Evolutionary conservation across 2,329 filamentous ascomycete genomes (phyloP).

Genomic region (Cladophialophora carrionii): DNA sequence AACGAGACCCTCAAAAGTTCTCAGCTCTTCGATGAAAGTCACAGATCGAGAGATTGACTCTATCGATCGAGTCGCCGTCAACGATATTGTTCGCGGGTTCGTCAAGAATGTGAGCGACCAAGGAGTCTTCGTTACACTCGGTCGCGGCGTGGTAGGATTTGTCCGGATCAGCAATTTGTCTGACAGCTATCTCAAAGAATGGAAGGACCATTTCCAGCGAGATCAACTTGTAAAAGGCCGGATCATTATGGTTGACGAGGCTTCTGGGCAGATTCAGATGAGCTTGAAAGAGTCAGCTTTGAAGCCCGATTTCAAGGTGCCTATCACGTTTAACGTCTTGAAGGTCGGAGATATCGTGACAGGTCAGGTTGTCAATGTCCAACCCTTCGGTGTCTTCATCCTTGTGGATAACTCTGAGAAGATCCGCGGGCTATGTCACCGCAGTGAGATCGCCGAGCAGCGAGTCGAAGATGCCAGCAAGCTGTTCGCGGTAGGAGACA

Average conservation of each 20-base stretch:
- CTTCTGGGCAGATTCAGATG: conserved; percentile 75
- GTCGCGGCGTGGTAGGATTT: conserved; percentile 77
- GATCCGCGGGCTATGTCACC: conserved; percentile 90
- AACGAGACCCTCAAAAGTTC: conserved; percentile 79
- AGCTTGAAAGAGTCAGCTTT: conserved; percentile 84
- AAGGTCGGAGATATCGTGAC: conserved; percentile 79
- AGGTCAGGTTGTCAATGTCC: conserved; percentile 88
- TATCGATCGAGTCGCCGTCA: conserved; percentile 70
- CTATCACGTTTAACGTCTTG: conserved; percentile 74
- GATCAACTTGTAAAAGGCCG: conserved; percentile 91
- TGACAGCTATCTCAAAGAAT: conserved; percentile 89
- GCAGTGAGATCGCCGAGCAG: conserved; percentile 86
- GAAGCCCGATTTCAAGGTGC: conserved; percentile 75
- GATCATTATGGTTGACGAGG: conserved; percentile 70
- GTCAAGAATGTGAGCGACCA: conserved; percentile 88
- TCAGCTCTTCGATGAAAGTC: conserved; percentile 81
- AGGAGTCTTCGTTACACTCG: conserved; percentile 83
- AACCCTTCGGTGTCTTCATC: conserved; percentile 94
- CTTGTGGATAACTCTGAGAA: conserved; percentile 84
- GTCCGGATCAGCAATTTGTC: conserved; percentile 87
- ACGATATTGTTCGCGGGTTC: conserved; percentile 85
- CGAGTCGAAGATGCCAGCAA: conserved; percentile 81
- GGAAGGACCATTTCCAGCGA: conserved; percentile 85
- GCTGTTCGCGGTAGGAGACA: conserved; percentile 85
- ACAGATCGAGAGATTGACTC: conserved; percentile 78